A percentile compares a stretch with the other conserved stretches of the same genome.
Conservation (phyloP, 257 asterid genomes). For the Thymus quinquecostatus region DNA sequence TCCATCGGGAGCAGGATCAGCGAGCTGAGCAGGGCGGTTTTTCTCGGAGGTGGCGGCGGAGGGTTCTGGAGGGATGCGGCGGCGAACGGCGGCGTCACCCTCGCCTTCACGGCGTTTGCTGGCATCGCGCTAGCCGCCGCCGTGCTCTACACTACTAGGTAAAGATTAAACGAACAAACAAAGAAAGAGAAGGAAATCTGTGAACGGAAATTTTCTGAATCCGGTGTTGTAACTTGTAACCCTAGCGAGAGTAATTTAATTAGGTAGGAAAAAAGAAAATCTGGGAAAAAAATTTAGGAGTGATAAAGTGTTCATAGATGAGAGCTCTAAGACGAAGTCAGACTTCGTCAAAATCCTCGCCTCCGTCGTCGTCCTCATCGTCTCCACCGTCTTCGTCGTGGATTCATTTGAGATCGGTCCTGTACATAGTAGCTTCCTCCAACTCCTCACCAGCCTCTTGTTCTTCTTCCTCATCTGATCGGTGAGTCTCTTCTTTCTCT, state of each 20-base stretch:
- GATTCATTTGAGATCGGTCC: conserved; percentile 95
- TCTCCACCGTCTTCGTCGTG: conserved; percentile 74
- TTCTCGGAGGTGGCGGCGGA: conserved; percentile 40
- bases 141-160: conserved; percentile 62
- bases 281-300: neutral
- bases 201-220: conserved; percentile 25
- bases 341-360: conserved; percentile 83
- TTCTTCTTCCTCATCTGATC: conserved; percentile 72
- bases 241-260: conserved; percentile 55
- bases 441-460: conserved; percentile 73
- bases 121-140: conserved; percentile 83
- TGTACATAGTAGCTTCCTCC: conserved; percentile 77
- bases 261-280: neutral
- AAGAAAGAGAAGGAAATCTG: neutral
- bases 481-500: conserved; percentile 59
- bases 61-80: conserved; percentile 50
- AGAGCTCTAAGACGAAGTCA: conserved; percentile 88
- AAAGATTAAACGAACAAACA: conserved; percentile 21
- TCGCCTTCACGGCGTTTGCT: conserved; percentile 78
- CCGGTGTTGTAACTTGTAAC: conserved; percentile 52
- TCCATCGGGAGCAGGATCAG: conserved; percentile 44
- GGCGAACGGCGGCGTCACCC: conserved; percentile 56
- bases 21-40: conserved; percentile 44
- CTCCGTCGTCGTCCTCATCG: conserved; percentile 74
- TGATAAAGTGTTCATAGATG: conserved; percentile 57